These are phyloP conservation scores for Sherardia arvensis DNA, from an alignment of 257 asterid genomes.

Conservation along the genomic window DNA sequence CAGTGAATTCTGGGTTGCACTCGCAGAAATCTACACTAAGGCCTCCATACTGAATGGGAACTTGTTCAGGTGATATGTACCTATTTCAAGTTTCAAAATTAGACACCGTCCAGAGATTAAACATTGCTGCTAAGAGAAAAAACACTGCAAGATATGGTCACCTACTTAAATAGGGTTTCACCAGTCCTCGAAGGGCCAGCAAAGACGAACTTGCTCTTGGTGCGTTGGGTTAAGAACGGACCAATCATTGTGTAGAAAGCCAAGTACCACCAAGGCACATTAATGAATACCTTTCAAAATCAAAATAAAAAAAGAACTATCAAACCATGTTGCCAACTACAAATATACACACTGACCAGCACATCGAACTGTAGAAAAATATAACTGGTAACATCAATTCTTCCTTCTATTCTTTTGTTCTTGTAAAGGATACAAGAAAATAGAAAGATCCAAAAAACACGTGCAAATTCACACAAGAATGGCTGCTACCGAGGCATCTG, in stretches of 20 bases:
- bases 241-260: conserved; percentile 86
- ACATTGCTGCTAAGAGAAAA: background rate
- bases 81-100: conserved; percentile 29
- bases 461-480: background rate
- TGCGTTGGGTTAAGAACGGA: conserved; percentile 78
- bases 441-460: background rate
- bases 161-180: conserved; percentile 85
- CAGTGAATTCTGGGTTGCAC: conserved; percentile 82
- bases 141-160: background rate
- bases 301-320: background rate
- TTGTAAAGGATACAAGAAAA: background rate
- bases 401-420: background rate
- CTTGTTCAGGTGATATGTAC: conserved; percentile 70
- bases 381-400: background rate
- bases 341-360: background rate
- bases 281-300: conserved; percentile 67
- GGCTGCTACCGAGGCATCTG: too few species aligned
- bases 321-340: background rate
- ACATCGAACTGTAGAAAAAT: background rate
- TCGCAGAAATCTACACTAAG: conserved; percentile 76
- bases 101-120: conserved; percentile 4
- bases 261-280: conserved; percentile 98
- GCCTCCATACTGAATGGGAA: conserved; percentile 87
- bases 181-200: conserved; percentile 81
- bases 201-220: conserved; percentile 99